Base-by-base conservation (phyloP, 2,329 filamentous ascomycete genomes). In the Penicillium janthinellum region DNA sequence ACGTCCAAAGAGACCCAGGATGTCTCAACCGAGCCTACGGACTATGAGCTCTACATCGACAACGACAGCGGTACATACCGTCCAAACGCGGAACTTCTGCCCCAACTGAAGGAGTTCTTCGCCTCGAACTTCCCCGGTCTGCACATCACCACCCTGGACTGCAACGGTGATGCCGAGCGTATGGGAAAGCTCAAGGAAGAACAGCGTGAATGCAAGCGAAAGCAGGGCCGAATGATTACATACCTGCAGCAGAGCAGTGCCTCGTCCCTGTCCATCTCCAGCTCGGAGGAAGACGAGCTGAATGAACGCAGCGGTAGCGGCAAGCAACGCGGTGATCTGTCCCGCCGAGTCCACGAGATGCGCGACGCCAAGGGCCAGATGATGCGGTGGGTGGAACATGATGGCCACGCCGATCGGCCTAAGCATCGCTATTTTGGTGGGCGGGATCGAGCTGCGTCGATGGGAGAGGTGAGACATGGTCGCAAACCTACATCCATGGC, bases 41-140 rank as follows among this genome's bases (percentile, higher is more conserved):
- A 85, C 71, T 98, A 96, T 74, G 90, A 96, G 73, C 84, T 98
- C 8, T 82, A 95, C 64, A 97, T 98, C 71, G 94, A 98, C 79
- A 98, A 98, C 70, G 94, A 96, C 76, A 92, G 88, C 56, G 94
- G 94, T 11, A 98, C 94, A 0, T 98, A 98, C 75, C 86, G 94
- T 0, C 94, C 94, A 0, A 92, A 96, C 71, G 89, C 90, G 57
- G 83, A 87, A 11, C 82, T 91, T 10, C 83, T 98, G 1, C 90
- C 90, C 0, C 73, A 88, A 0, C 81, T 98, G 1, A 87, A 88
- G 54, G 71, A 81, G 11, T 96, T 92, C 71, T 77, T 98, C 2
- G 79, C 87, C 35, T 76, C 75, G 25, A 92, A 94, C 65, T 87
- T 97, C 37, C 90, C 91, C 0, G 92, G 91, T 0, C 78, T 98